Conservation (phyloP, 2,329 filamentous ascomycete genomes). For the Penicillium griseofulvum region DNA sequence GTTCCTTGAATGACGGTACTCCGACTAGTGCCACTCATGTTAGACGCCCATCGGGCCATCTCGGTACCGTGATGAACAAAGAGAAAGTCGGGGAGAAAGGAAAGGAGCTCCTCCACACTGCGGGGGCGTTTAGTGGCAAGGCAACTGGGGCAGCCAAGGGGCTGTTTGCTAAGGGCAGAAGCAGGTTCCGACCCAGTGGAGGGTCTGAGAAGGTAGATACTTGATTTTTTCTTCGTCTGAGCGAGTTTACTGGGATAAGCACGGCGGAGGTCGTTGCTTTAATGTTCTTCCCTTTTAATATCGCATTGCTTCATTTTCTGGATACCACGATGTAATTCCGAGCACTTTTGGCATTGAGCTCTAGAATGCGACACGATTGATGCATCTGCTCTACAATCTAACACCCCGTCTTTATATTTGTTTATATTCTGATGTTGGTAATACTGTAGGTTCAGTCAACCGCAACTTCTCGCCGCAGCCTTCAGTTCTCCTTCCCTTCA, state of each 20-base stretch:
- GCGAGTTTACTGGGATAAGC: constrained; percentile 8
- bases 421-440: constrained; percentile 32
- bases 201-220: constrained; percentile 77
- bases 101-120: constrained; percentile 83
- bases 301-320: constrained; percentile 17
- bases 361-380: constrained; percentile 32
- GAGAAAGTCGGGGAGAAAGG: constrained; percentile 74
- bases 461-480: constrained; percentile 26
- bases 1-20: constrained; percentile 30
- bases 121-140: constrained; percentile 67
- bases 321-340: constrained; percentile 35
- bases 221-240: constrained; percentile 19
- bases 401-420: constrained; percentile 6
- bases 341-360: constrained; percentile 22
- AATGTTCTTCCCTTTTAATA: constrained; percentile 15
- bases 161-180: constrained; percentile 85
- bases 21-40: constrained; percentile 35
- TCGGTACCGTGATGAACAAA: constrained; percentile 48
- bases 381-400: constrained; percentile 16
- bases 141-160: constrained; percentile 83
- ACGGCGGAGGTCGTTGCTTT: constrained; percentile 12
- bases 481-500: constrained; percentile 18
- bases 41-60: constrained; percentile 37
- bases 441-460: constrained; percentile 34
- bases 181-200: constrained; percentile 67